phyloP scores from a whole-genome alignment of 1,139 yeast species.

The Suzukiozyma palmioleophila region DNA sequence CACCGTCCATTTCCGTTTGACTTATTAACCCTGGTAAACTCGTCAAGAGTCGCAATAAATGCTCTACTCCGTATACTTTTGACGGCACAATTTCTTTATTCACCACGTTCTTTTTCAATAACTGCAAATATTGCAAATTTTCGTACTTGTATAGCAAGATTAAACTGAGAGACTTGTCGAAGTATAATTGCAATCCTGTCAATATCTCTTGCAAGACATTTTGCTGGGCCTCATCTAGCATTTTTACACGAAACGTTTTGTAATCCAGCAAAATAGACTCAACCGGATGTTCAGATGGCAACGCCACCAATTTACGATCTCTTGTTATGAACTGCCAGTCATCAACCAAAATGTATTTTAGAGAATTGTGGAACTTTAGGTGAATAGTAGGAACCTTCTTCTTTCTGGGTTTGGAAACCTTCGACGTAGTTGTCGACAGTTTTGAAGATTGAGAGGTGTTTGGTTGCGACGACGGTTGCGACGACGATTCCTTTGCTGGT shows the following conservation, averaged over 20 bases:
- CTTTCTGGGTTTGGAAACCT: slow-evolving; percentile 4
- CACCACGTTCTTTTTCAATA: slow-evolving; percentile 25
- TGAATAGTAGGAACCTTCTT: slow-evolving; percentile 10
- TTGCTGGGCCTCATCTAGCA: slow-evolving; percentile 23
- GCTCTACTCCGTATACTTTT: slow-evolving; percentile 70
- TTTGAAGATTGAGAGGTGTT: slow-evolving; percentile 2
- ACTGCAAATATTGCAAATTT: slow-evolving; percentile 69
- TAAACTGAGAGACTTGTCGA: slow-evolving; percentile 70
- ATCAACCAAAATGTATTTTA: slow-evolving; percentile 73
- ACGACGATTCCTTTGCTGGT: slow-evolving; percentile 6
- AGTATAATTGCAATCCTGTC: slow-evolving; percentile 68
- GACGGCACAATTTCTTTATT: slow-evolving; percentile 30
- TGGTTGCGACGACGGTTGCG: slow-evolving; percentile 1
- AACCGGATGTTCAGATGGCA: slow-evolving; percentile 57
- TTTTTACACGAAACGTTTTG: slow-evolving; percentile 16
- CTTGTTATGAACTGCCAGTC: slow-evolving; percentile 93
- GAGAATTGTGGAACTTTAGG: slow-evolving; percentile 39
- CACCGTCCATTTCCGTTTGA: slow-evolving; percentile 76
- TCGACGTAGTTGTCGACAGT: neutral
- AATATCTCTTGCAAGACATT: slow-evolving; percentile 65
- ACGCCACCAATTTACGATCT: slow-evolving; percentile 59
- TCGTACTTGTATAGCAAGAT: slow-evolving; percentile 79
- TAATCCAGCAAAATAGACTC: slow-evolving; percentile 45
- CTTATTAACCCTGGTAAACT: slow-evolving; percentile 77
- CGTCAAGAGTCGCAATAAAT: slow-evolving; percentile 67